These are phyloP conservation scores for Penicillium sp. DNA, from an alignment of 2,329 filamentous ascomycete species.

Conservation along the genomic window DNA sequence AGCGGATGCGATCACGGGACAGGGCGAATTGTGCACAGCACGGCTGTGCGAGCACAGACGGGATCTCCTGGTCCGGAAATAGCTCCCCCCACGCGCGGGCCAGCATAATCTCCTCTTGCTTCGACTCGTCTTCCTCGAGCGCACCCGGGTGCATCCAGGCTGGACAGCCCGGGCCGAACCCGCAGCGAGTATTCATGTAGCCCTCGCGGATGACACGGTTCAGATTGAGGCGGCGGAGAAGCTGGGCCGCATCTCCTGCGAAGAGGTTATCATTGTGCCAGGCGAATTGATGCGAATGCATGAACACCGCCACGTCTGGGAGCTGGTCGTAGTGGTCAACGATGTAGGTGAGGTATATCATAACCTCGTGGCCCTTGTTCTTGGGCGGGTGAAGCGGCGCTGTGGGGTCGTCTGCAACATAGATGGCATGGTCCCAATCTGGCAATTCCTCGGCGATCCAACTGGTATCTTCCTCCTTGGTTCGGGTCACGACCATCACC, in stretches of 20 bases:
- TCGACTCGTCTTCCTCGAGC: conserved; percentile 39
- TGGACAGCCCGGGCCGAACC: conserved; percentile 58
- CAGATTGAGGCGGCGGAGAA: conserved; percentile 52
- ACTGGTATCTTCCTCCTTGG: conserved; percentile 50
- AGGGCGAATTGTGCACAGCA: conserved; percentile 66
- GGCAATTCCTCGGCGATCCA: conserved; percentile 57
- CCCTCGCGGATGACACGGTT: conserved; percentile 53
- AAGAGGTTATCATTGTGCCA: conserved; percentile 62
- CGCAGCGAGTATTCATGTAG: conserved; percentile 61
- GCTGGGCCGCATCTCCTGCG: conserved; percentile 50
- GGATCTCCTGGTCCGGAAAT: conserved; percentile 46
- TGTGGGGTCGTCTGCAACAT: conserved; percentile 53
- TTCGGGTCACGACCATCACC: conserved; percentile 54
- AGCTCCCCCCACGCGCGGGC: conserved; percentile 49
- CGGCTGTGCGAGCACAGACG: conserved; percentile 55
- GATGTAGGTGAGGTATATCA: conserved; percentile 62
- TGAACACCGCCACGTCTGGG: conserved; percentile 59
- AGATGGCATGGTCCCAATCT: conserved; percentile 49
- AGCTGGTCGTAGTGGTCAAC: conserved; percentile 61
- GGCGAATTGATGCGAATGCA: conserved; percentile 55
- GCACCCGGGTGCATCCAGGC: conserved; percentile 55
- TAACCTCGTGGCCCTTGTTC: conserved; percentile 63
- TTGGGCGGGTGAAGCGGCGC: conserved; percentile 52
- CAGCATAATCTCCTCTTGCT: conserved; percentile 49
- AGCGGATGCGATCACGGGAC: conserved; percentile 55